Evolutionary conservation across 2,329 filamentous ascomycete species (phyloP), one percentile per base, ranked within the genome.

Genomic region (Talaromyces sp.): DNA sequence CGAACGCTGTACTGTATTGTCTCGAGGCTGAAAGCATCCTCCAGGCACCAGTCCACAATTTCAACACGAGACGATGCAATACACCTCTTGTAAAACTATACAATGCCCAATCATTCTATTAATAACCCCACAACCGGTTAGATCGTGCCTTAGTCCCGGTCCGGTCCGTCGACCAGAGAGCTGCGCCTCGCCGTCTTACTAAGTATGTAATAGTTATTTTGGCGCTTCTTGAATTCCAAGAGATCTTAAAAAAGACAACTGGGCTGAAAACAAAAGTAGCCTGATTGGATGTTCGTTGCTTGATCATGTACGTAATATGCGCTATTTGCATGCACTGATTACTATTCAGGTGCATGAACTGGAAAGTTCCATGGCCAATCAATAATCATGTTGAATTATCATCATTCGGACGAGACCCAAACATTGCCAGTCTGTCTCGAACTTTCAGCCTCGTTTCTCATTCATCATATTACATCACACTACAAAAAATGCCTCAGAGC

Each of bases 401-500:
- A 8, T 43, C 38, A 21, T 24, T 41, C 14, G 7, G 14, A n/a
- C 38, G 13, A 41, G 26, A 27, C 26, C 32, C 32, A 17, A 13
- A 24, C 21, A 24, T 24, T 21, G 19, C 14, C 43, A 46, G 8
- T 19, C 43, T 46, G 43, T 19, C 43, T 38, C 35, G 35, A 38
- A 38, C 35, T 2, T 35, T 11, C 32, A 35, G 32, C 32, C 43
- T 21, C 19, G 43, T 46, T 46, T 24, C 43, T 46, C 9, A 13
- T 24, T 46, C n/a, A 24, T 11, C 8, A 2, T n/a, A 8, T 19
- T 27, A 21, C 7, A 52, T 52, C 49, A 52, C 49, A 52, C 6
- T 29, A 10, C 24, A 46, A 10, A 13, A 41, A 41, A 10, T n/a
- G 49, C 29, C 56, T 68, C 66, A 76, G 10, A 78, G 64, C 35